Evolutionary conservation across 768 basidiomycete genomes (phyloP), one percentile per base, ranked within the genome.

Genomic region (Termitomyces heimii): DNA sequence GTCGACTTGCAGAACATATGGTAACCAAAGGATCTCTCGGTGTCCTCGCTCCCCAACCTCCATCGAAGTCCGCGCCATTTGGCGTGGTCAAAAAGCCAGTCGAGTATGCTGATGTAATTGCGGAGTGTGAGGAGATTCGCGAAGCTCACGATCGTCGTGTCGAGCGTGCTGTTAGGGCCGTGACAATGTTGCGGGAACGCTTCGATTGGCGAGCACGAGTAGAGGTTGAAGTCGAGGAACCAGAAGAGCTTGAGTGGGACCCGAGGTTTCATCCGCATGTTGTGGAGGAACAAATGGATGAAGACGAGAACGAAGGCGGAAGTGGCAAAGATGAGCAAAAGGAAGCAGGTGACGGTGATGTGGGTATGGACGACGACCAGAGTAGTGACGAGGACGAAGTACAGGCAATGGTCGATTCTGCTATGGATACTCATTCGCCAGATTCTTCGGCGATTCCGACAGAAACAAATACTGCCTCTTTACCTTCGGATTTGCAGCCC

Each of bases 181-280:
- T 94, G 10, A 77, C 76, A 39, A 85, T 93, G 81, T 73, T 93
- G 8, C 73, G 80, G 57, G 91, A 93, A 55, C 87, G 83, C 68
- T 92, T 86, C 67, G 89, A 92, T 47, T 91, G 89, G 87, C 85
- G 85, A 67, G 82, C 84, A 62, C 77, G 91, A n/a, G 86, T 92
- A 22, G 84, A 82, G 59, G 89, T 91, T 13, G 85, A 86, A 64
- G 82, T 83, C 14, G 89, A 88, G 60, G 89, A 91, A 68, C 88
- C 87, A 3, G 88, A 90, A 62, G 89, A 90, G 60, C 70, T 88
- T 37, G 83, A 82, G 20, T 88, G 85, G 85, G 85, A 86, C 62
- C 84, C 85, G 4, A 74, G 82, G 42, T 31, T 73, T 46, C 55
- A 62, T 42, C 55, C 54, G 14, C 47, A 52, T 34, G 50, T 14